These are phyloP conservation scores for Solanum etuberosum DNA, from an alignment of 257 asterid genomes.

Conservation along the genomic window DNA sequence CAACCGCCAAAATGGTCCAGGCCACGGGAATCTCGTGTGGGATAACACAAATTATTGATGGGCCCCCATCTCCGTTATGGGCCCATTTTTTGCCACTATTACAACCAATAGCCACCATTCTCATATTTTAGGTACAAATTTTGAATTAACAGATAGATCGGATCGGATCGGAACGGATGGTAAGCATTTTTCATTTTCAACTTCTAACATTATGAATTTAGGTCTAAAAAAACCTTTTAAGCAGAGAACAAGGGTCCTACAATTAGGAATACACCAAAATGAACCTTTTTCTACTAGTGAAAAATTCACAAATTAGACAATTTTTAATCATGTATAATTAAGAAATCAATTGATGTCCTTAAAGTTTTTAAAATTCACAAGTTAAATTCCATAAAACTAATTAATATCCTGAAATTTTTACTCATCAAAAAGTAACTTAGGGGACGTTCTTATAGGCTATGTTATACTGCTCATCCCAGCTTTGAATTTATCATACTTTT, in stretches of 20 bases:
- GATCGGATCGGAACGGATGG: not conserved
- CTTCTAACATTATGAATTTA: too few species aligned
- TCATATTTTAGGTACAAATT: not conserved
- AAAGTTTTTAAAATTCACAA: not conserved
- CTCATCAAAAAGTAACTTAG: not conserved
- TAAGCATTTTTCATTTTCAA: too few species aligned
- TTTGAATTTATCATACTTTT: not conserved
- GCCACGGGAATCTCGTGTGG: conserved; percentile 35
- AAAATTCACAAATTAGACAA: too few species aligned
- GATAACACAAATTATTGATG: not conserved
- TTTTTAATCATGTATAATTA: not conserved
- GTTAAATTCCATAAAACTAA: not conserved
- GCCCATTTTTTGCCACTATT: not conserved
- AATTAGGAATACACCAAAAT: not conserved
- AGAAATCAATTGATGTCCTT: not conserved
- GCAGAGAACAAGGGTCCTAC: too few species aligned
- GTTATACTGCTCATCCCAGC: not conserved
- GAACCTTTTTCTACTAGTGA: not conserved
- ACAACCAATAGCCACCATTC: not conserved
- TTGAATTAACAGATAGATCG: not conserved
- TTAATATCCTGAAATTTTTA: not conserved
- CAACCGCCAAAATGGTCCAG: conserved; percentile 52
- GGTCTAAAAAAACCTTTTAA: too few species aligned
- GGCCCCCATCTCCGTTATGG: not conserved
- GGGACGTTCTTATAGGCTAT: not conserved